phyloP scores from a whole-genome alignment of 1,284 basidiomycete species.

The Cutaneotrichosporon arboriforme region DNA sequence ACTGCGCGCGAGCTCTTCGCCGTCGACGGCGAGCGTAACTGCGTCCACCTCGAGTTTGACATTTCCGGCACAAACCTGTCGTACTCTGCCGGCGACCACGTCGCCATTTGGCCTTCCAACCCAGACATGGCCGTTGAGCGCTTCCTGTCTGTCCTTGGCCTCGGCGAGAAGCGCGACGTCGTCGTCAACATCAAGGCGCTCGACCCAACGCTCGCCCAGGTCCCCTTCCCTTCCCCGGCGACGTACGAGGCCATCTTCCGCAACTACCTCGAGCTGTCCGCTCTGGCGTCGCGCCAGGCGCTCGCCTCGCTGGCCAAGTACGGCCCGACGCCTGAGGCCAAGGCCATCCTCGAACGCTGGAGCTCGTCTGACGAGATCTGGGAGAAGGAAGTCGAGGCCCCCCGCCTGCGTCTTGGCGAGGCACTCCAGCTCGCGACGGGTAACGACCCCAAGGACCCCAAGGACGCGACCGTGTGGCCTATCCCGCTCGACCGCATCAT shows the following conservation, averaged over 20 bases:
- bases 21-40: conserved; percentile 71
- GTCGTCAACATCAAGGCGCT: conserved; percentile 89
- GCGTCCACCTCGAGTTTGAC: conserved; percentile 89
- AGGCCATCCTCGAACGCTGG: conserved; percentile 66
- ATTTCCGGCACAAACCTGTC: conserved; percentile 91
- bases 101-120: conserved; percentile 95
- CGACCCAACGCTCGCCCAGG: conserved; percentile 93
- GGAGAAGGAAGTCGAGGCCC: conserved; percentile 63
- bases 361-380: conserved; percentile 85
- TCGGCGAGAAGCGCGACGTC: conserved; percentile 64
- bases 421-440: conserved; percentile 76
- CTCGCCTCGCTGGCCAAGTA: conserved; percentile 79
- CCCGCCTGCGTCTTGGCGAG: conserved; percentile 84
- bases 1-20: conserved; percentile 78
- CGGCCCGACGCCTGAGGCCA: conserved; percentile 74
- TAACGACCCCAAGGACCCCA: conserved; percentile 57
- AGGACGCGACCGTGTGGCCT: conserved; percentile 64
- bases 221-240: conserved; percentile 97
- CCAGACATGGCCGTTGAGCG: conserved; percentile 86
- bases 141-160: conserved; percentile 75
- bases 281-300: conserved; percentile 86
- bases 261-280: conserved; percentile 94
- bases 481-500: conserved; percentile 97
- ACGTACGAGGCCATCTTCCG: conserved; percentile 90
- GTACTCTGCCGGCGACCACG: conserved; percentile 96